Percentiles rank a stretch among this genome's conserved stretches.
phyloP scores from a whole-genome alignment of 1,284 basidiomycete genomes.

The Boletus semigastroideus region DNA sequence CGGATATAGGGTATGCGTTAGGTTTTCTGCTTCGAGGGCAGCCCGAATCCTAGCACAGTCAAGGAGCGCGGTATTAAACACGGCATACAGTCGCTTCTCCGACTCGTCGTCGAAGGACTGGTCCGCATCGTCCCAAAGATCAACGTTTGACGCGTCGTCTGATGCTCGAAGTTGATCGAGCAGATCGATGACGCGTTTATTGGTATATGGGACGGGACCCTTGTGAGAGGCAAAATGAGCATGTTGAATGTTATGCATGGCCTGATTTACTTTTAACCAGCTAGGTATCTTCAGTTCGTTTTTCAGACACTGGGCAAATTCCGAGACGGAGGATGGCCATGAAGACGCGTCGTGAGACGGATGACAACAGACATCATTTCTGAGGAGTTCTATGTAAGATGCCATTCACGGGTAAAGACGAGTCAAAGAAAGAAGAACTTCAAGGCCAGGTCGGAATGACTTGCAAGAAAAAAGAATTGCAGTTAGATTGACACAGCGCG shows the following conservation, averaged over 20 bases:
- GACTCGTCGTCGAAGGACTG: not conserved
- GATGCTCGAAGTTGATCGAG: not conserved
- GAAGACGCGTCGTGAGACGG: not conserved
- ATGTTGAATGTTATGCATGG: not conserved
- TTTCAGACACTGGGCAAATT: not conserved
- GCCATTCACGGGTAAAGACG: no score
- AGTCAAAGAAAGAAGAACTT: no score
- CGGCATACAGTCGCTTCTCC: not conserved
- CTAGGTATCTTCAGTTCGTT: not conserved
- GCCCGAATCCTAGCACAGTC: conserved; percentile 5
- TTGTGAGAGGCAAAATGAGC: not conserved
- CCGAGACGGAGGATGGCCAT: not conserved
- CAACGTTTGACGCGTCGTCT: not conserved
- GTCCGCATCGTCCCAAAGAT: not conserved
- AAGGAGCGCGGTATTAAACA: conserved; percentile 1
- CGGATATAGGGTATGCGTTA: not conserved
- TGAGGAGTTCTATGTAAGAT: not conserved
- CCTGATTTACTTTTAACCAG: not conserved
- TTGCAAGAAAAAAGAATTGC: no score
- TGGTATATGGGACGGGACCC: no score
- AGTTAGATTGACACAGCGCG: no score
- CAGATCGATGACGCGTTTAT: not conserved
- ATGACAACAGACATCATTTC: not conserved
- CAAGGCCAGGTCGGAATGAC: no score
- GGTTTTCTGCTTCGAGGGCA: not conserved